Evolutionary conservation across 1,284 basidiomycete genomes (phyloP), one percentile per base, ranked within the genome.

Genomic region (Cryptococcus sp.): DNA sequence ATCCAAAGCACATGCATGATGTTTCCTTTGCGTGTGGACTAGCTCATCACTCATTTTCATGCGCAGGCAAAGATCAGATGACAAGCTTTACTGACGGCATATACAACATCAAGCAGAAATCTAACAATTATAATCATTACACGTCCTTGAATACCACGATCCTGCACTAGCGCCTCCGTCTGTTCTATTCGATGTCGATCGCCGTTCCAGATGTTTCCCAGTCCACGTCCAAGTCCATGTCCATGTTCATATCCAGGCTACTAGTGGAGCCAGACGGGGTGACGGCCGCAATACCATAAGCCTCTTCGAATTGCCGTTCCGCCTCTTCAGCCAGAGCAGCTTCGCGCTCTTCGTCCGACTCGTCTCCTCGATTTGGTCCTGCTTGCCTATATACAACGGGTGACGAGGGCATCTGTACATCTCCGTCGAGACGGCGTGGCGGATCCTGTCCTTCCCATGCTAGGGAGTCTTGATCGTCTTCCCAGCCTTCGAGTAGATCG

Each of bases 401-500:
- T 38, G 53, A 46, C 23, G 53, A 54, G 23, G 17, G 49, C 19
- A 16, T 35, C 31, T 25, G 51, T 39, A 13, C 48, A 53, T 41
- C n/a, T n/a, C 44, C 31, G n/a, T 56, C 47, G 13, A 54, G 45
- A 20, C 52, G 5, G 39, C 25, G n/a, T 38, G 60, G 11, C 13
- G 64, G 56, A 40, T 53, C 61, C 27, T 42, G 39, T 55, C 67
- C 67, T 60, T 71, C 64, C 6, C 44, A 53, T 8, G 60, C 55
- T 13, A 70, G 27, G 1, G 49, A 31, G 16, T 65, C 59, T 17
- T 61, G 56, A 45, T 70, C 69, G 38, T 72, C 71, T 44, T 71
- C 72, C 73, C 73, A 75, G 56, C 75, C 72, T 3, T 75, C 74
- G 17, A 72, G 71, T 3, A 67, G 51, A 23, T 61, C 45, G 5